Base-by-base conservation (phyloP, 2,329 filamentous ascomycete genomes). In the Tolypocladium guangdongense region DNA sequence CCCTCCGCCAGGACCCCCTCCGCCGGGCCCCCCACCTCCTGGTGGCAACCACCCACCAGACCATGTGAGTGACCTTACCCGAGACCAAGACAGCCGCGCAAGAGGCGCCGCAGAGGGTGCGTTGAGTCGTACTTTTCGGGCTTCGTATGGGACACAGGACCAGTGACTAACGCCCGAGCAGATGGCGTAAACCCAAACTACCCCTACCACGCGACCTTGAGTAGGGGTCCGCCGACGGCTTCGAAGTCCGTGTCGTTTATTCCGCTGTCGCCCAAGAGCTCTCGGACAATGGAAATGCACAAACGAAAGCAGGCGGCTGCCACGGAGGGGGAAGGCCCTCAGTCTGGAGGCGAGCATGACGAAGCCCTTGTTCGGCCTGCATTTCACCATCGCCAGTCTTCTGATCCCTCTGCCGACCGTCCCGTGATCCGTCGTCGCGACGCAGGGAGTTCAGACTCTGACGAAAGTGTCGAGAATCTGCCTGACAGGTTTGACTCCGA, bases 241-340 rank as follows among this genome's bases (percentile, higher is more conserved):
- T 55, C 66, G 24, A 76, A 76, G 55, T 72, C 72, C 1, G 75
- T 79, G 1, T 59, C 65, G 2, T 80, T 78, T 52, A 69, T 72
- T 2, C 76, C 77, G 0, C 60, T 80, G 41, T 79, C 76, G 3
- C 77, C 77, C 0, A 71, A 74, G 51, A 78, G 75, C 18, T 72
- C 72, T 0, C 69, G 64, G 52, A 77, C 75, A 0, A 71, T 78
- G 60, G 64, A 68, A 22, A 63, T 67, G 30, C 75, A 76, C 55
- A 70, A 62, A 39, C 62, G 62, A 36, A 64, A 68, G 14, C 68
- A 73, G 22, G 63, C 61, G 27, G 55, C 62, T n/a, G 60, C 62
- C 4, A 57, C 58, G 24, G 56, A 57, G 18, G 58, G 54, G 43
- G 60, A 61, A 24, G 50, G 18, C 27, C 36, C 39, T 20, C 52